Conservation (phyloP, 176 grass and related monocot species). For the Oryza rufipogon region DNA sequence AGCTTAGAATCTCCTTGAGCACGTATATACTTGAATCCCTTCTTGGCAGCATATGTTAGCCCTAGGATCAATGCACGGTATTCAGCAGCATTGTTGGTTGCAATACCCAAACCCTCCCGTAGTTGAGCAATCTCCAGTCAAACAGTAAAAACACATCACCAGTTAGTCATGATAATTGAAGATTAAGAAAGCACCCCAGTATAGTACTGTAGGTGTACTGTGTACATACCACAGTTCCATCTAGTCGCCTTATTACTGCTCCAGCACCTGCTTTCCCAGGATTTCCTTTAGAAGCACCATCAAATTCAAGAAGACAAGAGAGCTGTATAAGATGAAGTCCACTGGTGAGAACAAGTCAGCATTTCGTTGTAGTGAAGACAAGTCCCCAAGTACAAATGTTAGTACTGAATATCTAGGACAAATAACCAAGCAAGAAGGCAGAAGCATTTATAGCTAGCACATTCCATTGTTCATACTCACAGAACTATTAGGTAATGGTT, state of each 20-base stretch:
- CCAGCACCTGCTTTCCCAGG: constrained; percentile 83
- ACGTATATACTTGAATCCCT: constrained; percentile 76
- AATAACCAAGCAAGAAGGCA: constrained; percentile 11
- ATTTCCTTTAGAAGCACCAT: constrained; percentile 95
- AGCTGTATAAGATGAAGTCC: constrained; percentile 49
- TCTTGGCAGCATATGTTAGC: constrained; percentile 70
- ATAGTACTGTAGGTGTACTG: constrained; percentile 3
- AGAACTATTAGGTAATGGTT: constrained; percentile 45
- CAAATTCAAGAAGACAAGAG: constrained; percentile 88
- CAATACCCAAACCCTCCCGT: constrained; percentile 80
- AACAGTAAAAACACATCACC: constrained; percentile 23
- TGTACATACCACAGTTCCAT: constrained; percentile 79
- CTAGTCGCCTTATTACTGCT: constrained; percentile 60
- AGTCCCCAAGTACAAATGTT: constrained; percentile 13
- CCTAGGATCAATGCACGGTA: constrained; percentile 92
- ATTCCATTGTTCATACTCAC: constrained; percentile 51
- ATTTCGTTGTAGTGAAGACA: constrained; percentile 23
- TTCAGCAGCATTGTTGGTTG: constrained; percentile 79
- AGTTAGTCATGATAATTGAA: constrained; percentile 32
- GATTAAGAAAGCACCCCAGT: constrained; percentile 15
- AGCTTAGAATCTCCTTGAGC: constrained; percentile 80
- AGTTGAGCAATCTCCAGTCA: constrained; percentile 68
- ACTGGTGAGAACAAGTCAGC: constrained; percentile 18
- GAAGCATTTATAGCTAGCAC: neutral
- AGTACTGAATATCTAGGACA: constrained; percentile 7